Evolutionary conservation across 2,329 filamentous ascomycete genomes (phyloP).

Genomic region (Zelopaecilomyces penicillatus): DNA sequence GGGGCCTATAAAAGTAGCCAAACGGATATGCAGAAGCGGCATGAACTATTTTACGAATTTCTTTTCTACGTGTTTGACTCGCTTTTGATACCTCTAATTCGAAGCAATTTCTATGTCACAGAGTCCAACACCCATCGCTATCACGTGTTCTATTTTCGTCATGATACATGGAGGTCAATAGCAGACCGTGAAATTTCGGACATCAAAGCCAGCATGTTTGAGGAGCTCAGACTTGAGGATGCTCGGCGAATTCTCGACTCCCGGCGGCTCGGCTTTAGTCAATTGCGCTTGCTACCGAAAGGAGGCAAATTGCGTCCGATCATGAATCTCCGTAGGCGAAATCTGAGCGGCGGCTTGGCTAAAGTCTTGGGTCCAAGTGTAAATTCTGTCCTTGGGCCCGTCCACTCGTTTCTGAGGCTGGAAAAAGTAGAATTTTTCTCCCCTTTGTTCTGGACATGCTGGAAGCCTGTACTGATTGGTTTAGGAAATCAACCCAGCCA

Average conservation of each 20-base stretch:
- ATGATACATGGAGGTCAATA: constrained; percentile 79
- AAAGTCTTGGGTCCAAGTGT: constrained; percentile 45
- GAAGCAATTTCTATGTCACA: constrained; percentile 87
- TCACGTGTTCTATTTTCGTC: constrained; percentile 84
- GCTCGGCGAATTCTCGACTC: constrained; percentile 51
- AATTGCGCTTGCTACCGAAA: constrained; percentile 78
- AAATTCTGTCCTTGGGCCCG: constrained; percentile 53
- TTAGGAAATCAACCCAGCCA: constrained; percentile 40
- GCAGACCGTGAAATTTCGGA: constrained; percentile 61
- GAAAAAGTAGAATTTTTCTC: constrained; percentile 53
- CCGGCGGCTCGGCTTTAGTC: constrained; percentile 65
- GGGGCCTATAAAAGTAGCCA: constrained; percentile 50
- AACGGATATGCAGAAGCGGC: constrained; percentile 67
- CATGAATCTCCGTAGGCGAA: constrained; percentile 69
- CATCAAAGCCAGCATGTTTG: constrained; percentile 67
- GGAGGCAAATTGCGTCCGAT: constrained; percentile 69
- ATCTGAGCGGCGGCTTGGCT: constrained; percentile 41
- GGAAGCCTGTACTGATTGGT: background rate
- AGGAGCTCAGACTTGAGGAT: constrained; percentile 56
- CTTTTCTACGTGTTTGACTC: constrained; percentile 93
- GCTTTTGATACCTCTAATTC: constrained; percentile 75
- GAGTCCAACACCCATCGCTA: constrained; percentile 77
- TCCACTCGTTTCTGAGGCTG: constrained; percentile 67
- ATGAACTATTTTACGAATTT: constrained; percentile 74
- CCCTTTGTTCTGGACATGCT: background rate